Evolutionary conservation across 1,284 basidiomycete species (phyloP).

Genomic region (Ustilago esculenta): DNA sequence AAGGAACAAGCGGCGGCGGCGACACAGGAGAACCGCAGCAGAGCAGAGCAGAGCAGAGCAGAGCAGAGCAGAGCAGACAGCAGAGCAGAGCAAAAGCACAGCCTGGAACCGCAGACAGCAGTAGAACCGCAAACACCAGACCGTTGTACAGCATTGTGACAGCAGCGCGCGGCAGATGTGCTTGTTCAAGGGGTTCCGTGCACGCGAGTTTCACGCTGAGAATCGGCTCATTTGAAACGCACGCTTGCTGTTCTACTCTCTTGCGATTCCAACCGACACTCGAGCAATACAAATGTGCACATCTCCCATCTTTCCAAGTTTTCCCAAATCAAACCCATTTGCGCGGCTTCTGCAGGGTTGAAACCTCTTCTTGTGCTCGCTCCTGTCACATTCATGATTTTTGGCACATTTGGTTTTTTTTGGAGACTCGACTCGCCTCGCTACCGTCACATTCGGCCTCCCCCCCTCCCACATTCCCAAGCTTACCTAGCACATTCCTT

Average conservation of each 20-base stretch:
- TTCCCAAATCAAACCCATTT: background rate
- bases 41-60: background rate
- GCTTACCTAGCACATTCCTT: conserved; percentile 1
- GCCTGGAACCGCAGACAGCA: background rate
- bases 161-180: background rate
- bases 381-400: too few species aligned
- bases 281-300: background rate
- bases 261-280: background rate
- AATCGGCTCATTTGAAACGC: conserved; percentile 12
- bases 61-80: too few species aligned
- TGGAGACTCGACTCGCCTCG: too few species aligned
- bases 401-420: too few species aligned
- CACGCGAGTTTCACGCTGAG: conserved; percentile 17
- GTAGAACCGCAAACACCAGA: background rate
- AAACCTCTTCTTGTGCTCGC: too few species aligned
- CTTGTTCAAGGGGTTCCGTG: conserved; percentile 1
- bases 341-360: too few species aligned
- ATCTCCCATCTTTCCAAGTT: background rate
- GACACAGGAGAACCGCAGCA: background rate
- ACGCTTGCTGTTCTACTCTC: too few species aligned
- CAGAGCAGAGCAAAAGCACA: background rate
- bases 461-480: too few species aligned
- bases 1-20: too few species aligned
- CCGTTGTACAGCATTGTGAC: background rate
- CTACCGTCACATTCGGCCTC: too few species aligned